phyloP scores from a whole-genome alignment of 2,329 filamentous ascomycete species.

The Penicillium fuscoglaucum region DNA sequence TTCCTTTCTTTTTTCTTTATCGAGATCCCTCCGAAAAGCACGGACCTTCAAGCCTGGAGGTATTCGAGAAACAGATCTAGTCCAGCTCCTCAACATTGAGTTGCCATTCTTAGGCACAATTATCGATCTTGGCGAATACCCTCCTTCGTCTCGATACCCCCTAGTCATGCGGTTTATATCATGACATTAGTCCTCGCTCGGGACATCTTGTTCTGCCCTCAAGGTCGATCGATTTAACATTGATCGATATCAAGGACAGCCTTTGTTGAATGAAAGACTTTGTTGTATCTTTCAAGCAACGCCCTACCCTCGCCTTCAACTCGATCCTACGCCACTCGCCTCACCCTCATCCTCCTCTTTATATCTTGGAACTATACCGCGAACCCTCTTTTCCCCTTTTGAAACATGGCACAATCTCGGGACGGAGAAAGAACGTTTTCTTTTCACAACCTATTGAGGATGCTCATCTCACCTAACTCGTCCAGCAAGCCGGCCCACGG shows the following conservation, averaged over 20 bases:
- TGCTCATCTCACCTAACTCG: slow-evolving; percentile 46
- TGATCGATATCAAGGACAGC: slow-evolving; percentile 34
- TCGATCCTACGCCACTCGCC: slow-evolving; percentile 19
- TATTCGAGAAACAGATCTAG: slow-evolving; percentile 17
- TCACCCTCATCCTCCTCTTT: neutral
- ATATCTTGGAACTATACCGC: slow-evolving; percentile 11
- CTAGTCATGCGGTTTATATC: slow-evolving; percentile 43
- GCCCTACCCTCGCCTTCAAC: slow-evolving; percentile 11
- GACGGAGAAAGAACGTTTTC: slow-evolving; percentile 36
- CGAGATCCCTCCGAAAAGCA: slow-evolving; percentile 6
- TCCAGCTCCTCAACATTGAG: slow-evolving; percentile 14
- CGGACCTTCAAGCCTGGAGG: slow-evolving; percentile 14
- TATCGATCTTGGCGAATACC: slow-evolving; percentile 22
- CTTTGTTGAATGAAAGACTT: slow-evolving; percentile 23
- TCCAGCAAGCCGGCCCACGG: slow-evolving; percentile 39
- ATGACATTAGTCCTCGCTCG: slow-evolving; percentile 44
- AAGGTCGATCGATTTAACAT: slow-evolving; percentile 28
- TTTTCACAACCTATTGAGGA: slow-evolving; percentile 46
- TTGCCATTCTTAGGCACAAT: slow-evolving; percentile 16
- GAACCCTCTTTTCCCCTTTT: slow-evolving; percentile 2
- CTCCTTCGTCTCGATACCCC: slow-evolving; percentile 13
- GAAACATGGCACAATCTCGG: slow-evolving; percentile 36
- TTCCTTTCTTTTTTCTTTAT: slow-evolving; percentile 5
- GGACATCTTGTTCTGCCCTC: slow-evolving; percentile 34
- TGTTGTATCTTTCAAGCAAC: slow-evolving; percentile 12